Percentiles rank a stretch among this genome's conserved stretches.
These are phyloP conservation scores for Tuctoria greenei DNA, from an alignment of 176 grass and related monocot species.

Conservation along the genomic window DNA sequence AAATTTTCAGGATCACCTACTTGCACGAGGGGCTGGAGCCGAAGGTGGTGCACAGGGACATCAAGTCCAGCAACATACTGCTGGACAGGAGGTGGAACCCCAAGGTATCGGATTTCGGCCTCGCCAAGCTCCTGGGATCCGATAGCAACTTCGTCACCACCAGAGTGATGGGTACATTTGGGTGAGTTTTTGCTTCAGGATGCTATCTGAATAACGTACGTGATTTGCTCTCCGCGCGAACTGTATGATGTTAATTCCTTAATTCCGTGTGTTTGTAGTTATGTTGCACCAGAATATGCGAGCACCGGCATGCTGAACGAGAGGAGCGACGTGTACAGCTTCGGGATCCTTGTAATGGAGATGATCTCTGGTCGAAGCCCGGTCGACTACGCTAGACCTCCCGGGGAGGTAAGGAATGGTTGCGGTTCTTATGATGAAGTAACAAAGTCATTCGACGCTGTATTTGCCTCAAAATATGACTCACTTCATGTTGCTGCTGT, in stretches of 20 bases:
- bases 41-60: slow-evolving; percentile 89
- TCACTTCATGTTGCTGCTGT: background rate
- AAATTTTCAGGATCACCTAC: slow-evolving; percentile 68
- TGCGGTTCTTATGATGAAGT: background rate
- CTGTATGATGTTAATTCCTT: background rate
- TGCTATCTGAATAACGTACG: background rate
- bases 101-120: slow-evolving; percentile 86
- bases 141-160: slow-evolving; percentile 89
- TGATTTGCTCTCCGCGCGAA: background rate
- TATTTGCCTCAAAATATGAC: background rate
- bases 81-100: slow-evolving; percentile 77
- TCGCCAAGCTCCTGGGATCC: slow-evolving; percentile 83
- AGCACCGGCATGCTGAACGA: slow-evolving; percentile 97
- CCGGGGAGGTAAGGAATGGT: slow-evolving; percentile 60
- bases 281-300: slow-evolving; percentile 95
- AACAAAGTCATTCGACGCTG: no score
- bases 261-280: slow-evolving; percentile 39
- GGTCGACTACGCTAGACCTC: slow-evolving; percentile 75
- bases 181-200: slow-evolving; percentile 16
- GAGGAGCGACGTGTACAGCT: slow-evolving; percentile 96
- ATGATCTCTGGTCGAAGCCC: slow-evolving; percentile 86
- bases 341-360: slow-evolving; percentile 94
- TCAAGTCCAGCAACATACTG: slow-evolving; percentile 92
- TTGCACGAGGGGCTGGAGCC: slow-evolving; percentile 91
- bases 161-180: slow-evolving; percentile 87